These are phyloP conservation scores for Backusella westeae DNA, from an alignment of 192 early-diverging fungal genomes.

Conservation along the genomic window DNA sequence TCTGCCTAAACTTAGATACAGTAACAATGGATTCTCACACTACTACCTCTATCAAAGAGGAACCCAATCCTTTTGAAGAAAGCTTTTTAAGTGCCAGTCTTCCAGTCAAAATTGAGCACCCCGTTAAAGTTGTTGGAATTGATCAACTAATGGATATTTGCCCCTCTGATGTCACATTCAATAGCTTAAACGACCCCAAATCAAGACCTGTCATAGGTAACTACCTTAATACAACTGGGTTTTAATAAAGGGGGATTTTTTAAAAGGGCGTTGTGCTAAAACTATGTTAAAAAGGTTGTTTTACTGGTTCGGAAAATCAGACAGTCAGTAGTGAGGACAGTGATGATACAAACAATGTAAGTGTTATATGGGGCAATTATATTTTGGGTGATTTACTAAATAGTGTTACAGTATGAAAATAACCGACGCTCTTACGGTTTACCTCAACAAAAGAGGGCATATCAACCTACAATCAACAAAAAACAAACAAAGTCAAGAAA, in stretches of 20 bases:
- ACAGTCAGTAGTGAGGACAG: conserved; percentile 1
- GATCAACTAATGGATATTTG: not conserved
- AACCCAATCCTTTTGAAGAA: conserved; percentile 11
- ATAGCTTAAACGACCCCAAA: not conserved
- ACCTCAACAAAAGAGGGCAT: not conserved
- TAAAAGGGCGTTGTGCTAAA: not conserved
- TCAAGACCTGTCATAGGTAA: conserved; percentile 3
- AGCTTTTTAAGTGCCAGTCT: not conserved
- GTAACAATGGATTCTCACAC: not conserved
- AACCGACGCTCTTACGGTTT: not conserved
- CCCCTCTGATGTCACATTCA: not conserved
- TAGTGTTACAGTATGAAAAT: not conserved
- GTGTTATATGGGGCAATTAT: not conserved
- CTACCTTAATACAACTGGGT: not conserved
- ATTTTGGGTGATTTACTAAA: not conserved
- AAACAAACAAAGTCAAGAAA: not conserved
- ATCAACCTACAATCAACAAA: not conserved
- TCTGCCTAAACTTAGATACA: not conserved
- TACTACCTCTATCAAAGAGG: not conserved
- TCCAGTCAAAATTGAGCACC: not conserved
- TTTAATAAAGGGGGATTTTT: not conserved
- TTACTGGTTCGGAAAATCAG: not conserved
- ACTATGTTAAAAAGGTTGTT: not conserved
- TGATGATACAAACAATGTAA: conserved; percentile 2
- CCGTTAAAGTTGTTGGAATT: not conserved